Conservation (phyloP, 176 grass and related monocot genomes). For the Zizania latifolia region DNA sequence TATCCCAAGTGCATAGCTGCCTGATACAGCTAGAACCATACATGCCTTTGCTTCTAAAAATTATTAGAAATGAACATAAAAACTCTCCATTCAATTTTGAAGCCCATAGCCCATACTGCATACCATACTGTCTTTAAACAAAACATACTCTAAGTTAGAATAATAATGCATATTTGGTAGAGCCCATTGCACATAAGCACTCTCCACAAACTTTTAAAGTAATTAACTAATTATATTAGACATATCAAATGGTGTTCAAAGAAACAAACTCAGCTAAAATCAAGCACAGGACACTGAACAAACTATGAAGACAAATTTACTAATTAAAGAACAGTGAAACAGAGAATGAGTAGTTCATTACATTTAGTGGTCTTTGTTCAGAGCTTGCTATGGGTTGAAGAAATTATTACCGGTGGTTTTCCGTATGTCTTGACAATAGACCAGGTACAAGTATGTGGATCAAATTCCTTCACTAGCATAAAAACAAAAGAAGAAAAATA, state of each 20-base stretch:
- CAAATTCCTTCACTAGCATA: constrained; percentile 98
- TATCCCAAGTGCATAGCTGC: neutral
- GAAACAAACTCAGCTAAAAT: neutral
- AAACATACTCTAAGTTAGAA: neutral
- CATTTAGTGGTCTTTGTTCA: neutral
- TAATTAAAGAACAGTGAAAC: neutral
- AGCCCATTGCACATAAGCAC: neutral
- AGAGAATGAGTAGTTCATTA: constrained; percentile 20
- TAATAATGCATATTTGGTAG: neutral
- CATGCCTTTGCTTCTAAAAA: too few relatives aligned
- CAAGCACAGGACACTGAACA: neutral
- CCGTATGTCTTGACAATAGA: constrained; percentile 82
- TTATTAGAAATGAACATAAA: too few relatives aligned
- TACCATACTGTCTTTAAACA: neutral
- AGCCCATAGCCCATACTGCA: neutral
- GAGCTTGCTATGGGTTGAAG: constrained; percentile 13
- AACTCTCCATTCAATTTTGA: too few relatives aligned
- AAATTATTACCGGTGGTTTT: constrained; percentile 81
- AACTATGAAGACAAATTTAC: neutral
- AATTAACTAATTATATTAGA: neutral
- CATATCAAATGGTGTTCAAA: neutral
- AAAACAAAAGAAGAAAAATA: constrained; percentile 30
- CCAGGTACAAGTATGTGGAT: constrained; percentile 87
- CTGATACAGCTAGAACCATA: neutral
- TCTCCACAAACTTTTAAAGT: neutral